Base-by-base conservation (phyloP, 1,284 basidiomycete species). In the Ceratorhiza oryzae-sativae region DNA sequence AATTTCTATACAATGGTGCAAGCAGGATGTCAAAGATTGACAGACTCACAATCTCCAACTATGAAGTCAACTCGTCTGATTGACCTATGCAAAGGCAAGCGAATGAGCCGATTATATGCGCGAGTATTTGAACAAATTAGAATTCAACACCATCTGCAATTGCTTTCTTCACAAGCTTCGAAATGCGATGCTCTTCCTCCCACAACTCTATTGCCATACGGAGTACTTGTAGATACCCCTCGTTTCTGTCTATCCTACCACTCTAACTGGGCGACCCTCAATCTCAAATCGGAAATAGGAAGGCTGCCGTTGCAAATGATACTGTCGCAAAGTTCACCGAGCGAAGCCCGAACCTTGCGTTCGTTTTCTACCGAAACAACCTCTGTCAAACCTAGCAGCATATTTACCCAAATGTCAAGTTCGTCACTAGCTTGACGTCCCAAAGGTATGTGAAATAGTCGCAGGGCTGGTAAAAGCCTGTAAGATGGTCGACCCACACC, bases 401-500 rank as follows among this genome's bases (percentile, higher is more conserved):
- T 87, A 42, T 86, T 83, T 71, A 80, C 81, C 91, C 91, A 93
- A 4, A 77, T 70, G 23, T 82, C 76, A 23, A 89, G 76, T 23
- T 76, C 73, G 8, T 75, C 73, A 18, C 82, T 48, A 3, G 41
- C 27, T 2, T 20, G 39, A n/a, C 32, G 61, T 27, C 76, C 51
- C 75, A 55, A 83, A 75, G 34, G 84, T 75, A 78, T 75, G 76
- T 88, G 83, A 68, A 88, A 83, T 3, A 94, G 82, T 34, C 92
- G 87, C 48, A 95, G 80, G 0, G 90, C 88, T 32, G 87, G 85
- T 34, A 91, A 86, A 12, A 94, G 79, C 15, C 91, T 86, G 80
- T 88, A 94, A 0, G 92, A 94, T 1, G 92, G 90, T 75, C 89
- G 85, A 5, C 87, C 86, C n/a, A 87, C 84, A 9, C 77, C 76